A percentile compares a stretch with the other conserved stretches of the same genome.
Conservation (phyloP, 2,329 filamentous ascomycete species). For the Orbilia oligospora region DNA sequence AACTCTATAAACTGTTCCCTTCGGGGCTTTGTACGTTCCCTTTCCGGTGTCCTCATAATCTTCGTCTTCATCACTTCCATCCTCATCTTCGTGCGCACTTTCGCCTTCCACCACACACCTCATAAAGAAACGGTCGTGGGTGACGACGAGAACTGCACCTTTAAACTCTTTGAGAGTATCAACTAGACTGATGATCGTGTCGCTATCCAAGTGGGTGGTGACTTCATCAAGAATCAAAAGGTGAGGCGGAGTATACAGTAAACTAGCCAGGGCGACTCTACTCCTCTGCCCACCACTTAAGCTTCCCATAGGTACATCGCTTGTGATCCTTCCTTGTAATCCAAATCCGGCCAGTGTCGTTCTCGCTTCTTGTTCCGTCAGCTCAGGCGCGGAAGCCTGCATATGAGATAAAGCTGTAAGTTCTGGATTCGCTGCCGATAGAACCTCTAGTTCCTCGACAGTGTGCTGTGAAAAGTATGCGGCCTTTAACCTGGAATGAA, state of each 20-base stretch:
- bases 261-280: constrained; percentile 75
- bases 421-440: constrained; percentile 67
- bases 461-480: constrained; percentile 87
- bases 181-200: constrained; percentile 81
- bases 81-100: constrained; percentile 69
- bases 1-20: constrained; percentile 75
- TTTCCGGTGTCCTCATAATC: constrained; percentile 70
- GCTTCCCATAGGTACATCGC: constrained; percentile 79
- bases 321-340: constrained; percentile 78
- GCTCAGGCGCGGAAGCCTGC: constrained; percentile 72
- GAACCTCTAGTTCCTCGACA: constrained; percentile 76
- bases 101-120: constrained; percentile 79
- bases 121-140: constrained; percentile 87
- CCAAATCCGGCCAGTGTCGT: constrained; percentile 78
- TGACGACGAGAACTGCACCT: constrained; percentile 82
- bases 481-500: constrained; percentile 78
- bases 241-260: constrained; percentile 75
- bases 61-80: constrained; percentile 67
- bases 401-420: constrained; percentile 75
- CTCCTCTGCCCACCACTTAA: constrained; percentile 86
- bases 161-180: constrained; percentile 77
- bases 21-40: constrained; percentile 68
- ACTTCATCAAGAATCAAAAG: constrained; percentile 84
- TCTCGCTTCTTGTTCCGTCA: constrained; percentile 77
- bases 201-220: constrained; percentile 86